phyloP scores from a whole-genome alignment of 768 basidiomycete genomes.

The Favolaschia claudopus region DNA sequence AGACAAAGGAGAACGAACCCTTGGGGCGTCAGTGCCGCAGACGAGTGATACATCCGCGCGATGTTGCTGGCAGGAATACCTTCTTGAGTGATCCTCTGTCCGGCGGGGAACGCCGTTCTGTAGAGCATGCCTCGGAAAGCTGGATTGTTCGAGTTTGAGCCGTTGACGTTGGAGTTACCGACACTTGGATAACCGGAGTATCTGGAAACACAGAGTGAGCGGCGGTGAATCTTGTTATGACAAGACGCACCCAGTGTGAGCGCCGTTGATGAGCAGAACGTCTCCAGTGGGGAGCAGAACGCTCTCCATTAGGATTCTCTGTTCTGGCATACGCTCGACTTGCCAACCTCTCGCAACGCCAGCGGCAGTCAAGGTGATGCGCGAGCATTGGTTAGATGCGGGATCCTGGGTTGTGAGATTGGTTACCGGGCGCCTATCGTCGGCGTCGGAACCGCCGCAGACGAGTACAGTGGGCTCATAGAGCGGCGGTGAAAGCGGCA shows the following conservation, averaged over 20 bases:
- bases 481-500: constrained; percentile 53
- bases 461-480: constrained; percentile 59
- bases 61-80: constrained; percentile 56
- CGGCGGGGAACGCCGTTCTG: constrained; percentile 55
- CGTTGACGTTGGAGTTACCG: constrained; percentile 51
- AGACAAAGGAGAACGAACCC: constrained; percentile 30
- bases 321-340: constrained; percentile 58
- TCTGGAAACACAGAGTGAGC: constrained; percentile 62
- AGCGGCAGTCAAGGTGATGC: constrained; percentile 53
- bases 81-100: constrained; percentile 50
- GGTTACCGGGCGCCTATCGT: constrained; percentile 50
- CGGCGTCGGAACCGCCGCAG: constrained; percentile 59
- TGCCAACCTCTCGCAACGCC: constrained; percentile 60
- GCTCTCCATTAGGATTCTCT: constrained; percentile 63
- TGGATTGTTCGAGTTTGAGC: background rate
- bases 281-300: constrained; percentile 64
- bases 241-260: constrained; percentile 33
- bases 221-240: background rate
- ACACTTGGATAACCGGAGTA: constrained; percentile 47
- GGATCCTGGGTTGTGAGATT: constrained; percentile 57
- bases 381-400: constrained; percentile 61
- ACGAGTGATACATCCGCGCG: constrained; percentile 63
- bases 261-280: constrained; percentile 57
- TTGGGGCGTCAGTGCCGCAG: constrained; percentile 60
- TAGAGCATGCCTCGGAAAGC: constrained; percentile 27